Conservation (phyloP, 140 eudicot species). For the Oenanthe javanica region DNA sequence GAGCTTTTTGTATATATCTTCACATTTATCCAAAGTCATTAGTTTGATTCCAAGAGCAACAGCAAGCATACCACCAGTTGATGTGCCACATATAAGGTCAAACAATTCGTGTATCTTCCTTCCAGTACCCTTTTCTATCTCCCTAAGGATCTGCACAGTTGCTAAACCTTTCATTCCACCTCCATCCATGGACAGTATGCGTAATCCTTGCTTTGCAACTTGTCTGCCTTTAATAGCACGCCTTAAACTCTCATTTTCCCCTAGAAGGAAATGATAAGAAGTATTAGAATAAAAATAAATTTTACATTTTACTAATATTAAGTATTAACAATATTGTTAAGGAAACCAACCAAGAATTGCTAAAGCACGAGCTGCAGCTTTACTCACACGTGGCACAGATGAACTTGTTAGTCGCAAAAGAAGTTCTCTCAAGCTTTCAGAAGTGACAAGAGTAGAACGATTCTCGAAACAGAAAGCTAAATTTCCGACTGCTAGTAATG, state of each 20-base stretch:
- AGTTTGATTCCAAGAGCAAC: slow-evolving; percentile 95
- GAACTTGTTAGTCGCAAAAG: slow-evolving; percentile 79
- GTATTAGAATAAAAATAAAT: neutral
- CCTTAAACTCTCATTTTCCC: slow-evolving; percentile 95
- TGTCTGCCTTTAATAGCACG: slow-evolving; percentile 88
- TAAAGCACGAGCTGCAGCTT: slow-evolving; percentile 95
- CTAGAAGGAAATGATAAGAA: slow-evolving; percentile 27
- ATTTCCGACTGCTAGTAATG: slow-evolving; percentile 86
- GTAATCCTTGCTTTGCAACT: slow-evolving; percentile 86
- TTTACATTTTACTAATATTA: neutral
- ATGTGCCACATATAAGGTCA: slow-evolving; percentile 98
- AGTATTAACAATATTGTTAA: neutral
- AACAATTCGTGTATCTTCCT: slow-evolving; percentile 91
- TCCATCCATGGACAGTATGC: slow-evolving; percentile 98
- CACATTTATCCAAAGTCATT: slow-evolving; percentile 92
- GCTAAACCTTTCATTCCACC: slow-evolving; percentile 99
- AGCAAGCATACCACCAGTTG: slow-evolving; percentile 99
- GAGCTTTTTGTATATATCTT: slow-evolving; percentile 90
- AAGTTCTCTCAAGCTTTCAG: slow-evolving; percentile 95
- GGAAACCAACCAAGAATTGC: slow-evolving; percentile 85
- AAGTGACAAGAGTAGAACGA: slow-evolving; percentile 76
- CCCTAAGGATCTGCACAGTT: slow-evolving; percentile 86
- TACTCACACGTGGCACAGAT: slow-evolving; percentile 68
- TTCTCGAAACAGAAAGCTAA: slow-evolving; percentile 86
- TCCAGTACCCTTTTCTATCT: slow-evolving; percentile 93